Evolutionary conservation across 768 basidiomycete species (phyloP).

Genomic region (Kondoa malvinella): DNA sequence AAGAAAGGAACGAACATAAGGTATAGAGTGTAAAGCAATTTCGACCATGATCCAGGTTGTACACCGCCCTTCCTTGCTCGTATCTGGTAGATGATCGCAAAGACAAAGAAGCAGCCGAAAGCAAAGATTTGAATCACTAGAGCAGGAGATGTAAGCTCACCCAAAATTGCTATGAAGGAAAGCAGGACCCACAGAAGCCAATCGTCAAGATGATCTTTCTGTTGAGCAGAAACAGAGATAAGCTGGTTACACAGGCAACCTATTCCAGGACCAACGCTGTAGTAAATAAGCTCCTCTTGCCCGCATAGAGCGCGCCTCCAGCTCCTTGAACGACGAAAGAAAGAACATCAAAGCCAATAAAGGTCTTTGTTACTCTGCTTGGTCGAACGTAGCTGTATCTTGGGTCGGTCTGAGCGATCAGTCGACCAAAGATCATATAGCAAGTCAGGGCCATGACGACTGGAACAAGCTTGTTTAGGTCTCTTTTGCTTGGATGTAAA

Average conservation of each 20-base stretch:
- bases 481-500: no score
- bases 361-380: neutral
- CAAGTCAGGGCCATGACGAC: neutral
- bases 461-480: no score
- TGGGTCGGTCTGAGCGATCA: neutral
- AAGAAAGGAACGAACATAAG: neutral
- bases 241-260: neutral
- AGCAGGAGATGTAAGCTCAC: neutral
- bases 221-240: neutral
- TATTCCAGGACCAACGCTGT: no score
- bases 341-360: neutral
- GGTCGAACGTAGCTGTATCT: neutral
- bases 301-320: slow-evolving; percentile 1
- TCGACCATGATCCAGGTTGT: neutral
- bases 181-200: slow-evolving; percentile 3
- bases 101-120: slow-evolving; percentile 3
- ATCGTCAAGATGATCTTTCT: neutral
- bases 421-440: slow-evolving; percentile 4
- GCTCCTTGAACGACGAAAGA: slow-evolving; percentile 6
- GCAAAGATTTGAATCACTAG: neutral
- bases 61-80: slow-evolving; percentile 2
- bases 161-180: neutral
- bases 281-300: neutral
- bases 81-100: slow-evolving; percentile 5
- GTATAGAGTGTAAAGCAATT: neutral